Conservation (phyloP, 2,329 filamentous ascomycete species). For the Hymenoscyphus infarciens region DNA sequence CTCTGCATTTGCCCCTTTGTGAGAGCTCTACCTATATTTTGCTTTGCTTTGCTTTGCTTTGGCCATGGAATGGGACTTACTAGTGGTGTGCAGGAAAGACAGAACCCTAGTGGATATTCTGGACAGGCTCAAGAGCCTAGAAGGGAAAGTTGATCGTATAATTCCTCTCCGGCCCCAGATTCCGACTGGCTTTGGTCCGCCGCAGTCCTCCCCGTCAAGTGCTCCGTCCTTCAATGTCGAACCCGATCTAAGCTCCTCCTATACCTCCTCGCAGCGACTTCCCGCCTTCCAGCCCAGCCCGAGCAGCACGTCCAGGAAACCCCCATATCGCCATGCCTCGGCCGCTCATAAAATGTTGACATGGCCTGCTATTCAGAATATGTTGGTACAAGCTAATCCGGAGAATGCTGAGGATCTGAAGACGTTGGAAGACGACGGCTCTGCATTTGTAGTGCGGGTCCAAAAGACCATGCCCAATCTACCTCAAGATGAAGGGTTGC, state of each 20-base stretch:
- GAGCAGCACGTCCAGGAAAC: slow-evolving; percentile 15
- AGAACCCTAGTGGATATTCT: slow-evolving; percentile 60
- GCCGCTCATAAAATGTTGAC: slow-evolving; percentile 50
- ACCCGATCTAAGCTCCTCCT: slow-evolving; percentile 27
- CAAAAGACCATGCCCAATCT: slow-evolving; percentile 27
- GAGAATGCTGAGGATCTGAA: slow-evolving; percentile 36
- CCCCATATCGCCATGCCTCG: slow-evolving; percentile 33
- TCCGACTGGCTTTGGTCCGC: slow-evolving; percentile 21
- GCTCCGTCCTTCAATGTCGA: slow-evolving; percentile 25
- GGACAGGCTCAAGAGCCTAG: slow-evolving; percentile 51
- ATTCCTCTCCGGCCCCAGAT: slow-evolving; percentile 24
- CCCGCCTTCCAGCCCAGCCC: slow-evolving; percentile 20
- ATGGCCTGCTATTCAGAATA: slow-evolving; percentile 45
- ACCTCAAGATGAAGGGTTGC: slow-evolving; percentile 28
- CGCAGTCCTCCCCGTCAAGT: slow-evolving; percentile 28
- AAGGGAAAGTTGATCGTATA: slow-evolving; percentile 54
- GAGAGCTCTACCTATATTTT: not conserved
- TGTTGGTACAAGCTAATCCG: slow-evolving; percentile 37
- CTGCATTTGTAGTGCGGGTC: slow-evolving; percentile 36
- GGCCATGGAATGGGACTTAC: slow-evolving; percentile 14
- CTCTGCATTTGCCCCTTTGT: not conserved
- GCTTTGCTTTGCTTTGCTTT: not conserved
- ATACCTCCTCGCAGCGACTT: slow-evolving; percentile 15
- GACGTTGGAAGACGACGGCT: slow-evolving; percentile 38
- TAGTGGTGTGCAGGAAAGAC: slow-evolving; percentile 49